Conservation (phyloP, 129 eudicot species). For the Flaveria ramosissima region DNA sequence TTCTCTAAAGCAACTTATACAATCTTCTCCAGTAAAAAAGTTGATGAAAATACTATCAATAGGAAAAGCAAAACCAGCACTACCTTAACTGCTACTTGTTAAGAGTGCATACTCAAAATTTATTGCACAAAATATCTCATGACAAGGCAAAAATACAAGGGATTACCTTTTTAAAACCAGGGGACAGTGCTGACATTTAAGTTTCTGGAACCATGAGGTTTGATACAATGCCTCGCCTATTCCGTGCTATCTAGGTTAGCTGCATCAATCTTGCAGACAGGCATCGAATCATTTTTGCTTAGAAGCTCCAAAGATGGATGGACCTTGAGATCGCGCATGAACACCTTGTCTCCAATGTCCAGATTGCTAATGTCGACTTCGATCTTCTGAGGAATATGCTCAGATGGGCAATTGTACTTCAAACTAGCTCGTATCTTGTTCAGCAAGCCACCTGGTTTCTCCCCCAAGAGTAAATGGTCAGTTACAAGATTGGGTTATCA, state of each 20-base stretch:
- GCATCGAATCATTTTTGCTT: conserved; percentile 64
- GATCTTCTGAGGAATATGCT: conserved; percentile 78
- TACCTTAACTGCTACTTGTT: conserved; percentile 25
- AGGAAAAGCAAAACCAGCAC: neutral
- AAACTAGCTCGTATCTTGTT: conserved; percentile 60
- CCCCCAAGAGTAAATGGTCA: conserved; percentile 10
- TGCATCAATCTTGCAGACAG: conserved; percentile 71
- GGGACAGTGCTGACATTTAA: neutral
- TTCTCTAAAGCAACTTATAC: conserved; percentile 13
- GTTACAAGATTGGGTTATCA: neutral
- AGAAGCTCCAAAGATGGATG: conserved; percentile 80
- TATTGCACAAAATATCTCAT: conserved; percentile 40
- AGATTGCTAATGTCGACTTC: conserved; percentile 85
- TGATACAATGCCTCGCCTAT: neutral
- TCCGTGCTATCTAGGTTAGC: conserved; percentile 39
- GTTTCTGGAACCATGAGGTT: neutral
- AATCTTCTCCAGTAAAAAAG: conserved; percentile 2
- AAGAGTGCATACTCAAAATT: neutral
- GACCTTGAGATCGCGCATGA: conserved; percentile 57
- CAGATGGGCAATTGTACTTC: conserved; percentile 77
- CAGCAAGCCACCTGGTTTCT: conserved; percentile 68
- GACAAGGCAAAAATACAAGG: conserved; percentile 16
- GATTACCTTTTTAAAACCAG: conserved; percentile 9
- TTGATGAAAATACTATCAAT: conserved; percentile 4
- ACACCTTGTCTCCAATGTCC: conserved; percentile 74